Base-by-base conservation (phyloP, 2,329 filamentous ascomycete genomes). In the Pyrenophora teres region DNA sequence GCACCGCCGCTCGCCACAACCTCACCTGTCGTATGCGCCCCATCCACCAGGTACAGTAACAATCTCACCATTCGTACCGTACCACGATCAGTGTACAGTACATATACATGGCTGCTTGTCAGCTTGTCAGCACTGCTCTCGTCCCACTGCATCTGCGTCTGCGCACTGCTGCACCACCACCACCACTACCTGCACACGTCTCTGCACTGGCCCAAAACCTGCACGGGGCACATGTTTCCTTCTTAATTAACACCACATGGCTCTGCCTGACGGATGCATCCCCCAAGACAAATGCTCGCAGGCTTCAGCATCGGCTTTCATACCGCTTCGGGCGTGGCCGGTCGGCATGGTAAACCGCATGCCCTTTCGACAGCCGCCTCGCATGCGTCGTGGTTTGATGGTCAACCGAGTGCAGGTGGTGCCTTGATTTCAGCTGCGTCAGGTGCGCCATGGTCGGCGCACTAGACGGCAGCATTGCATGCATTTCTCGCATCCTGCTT, bases 401-500 rank as follows among this genome's bases (percentile, higher is more conserved):
- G 42, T 27, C 35, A 16, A 16, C 16, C 16, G 27, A 30, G 27
- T 27, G 9, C 16, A 9, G 12, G 27, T 27, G 9, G 25, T 30
- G 27, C 27, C 27, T 30, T 30, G 27, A 30, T 30, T 30, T 47
- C 18, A 39, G 36, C 50, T 45, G 50, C 50, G 45, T 48, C 53
- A 57, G 47, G 50, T 52, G 53, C 51, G 25, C 44, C n/a, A 27
- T 27, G 39, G 43, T 31, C 25, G 36, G 50, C 27, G 9, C 53
- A 52, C 59, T 57, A 55, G 50, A 45, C 41, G 31, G 16, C 36
- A 25, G 43, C 40, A 50, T 40, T 45, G 44, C 42, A 30, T 30
- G 5, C 25, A 3, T 9, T 30, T 6, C 25, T 30, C 9, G 27
- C 27, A 30, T 30, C 27, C 27, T 10, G 2, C 9, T 13, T 30